Evolutionary conservation across 257 asterid genomes (phyloP).

Genomic region (Lavandula angustifolia): DNA sequence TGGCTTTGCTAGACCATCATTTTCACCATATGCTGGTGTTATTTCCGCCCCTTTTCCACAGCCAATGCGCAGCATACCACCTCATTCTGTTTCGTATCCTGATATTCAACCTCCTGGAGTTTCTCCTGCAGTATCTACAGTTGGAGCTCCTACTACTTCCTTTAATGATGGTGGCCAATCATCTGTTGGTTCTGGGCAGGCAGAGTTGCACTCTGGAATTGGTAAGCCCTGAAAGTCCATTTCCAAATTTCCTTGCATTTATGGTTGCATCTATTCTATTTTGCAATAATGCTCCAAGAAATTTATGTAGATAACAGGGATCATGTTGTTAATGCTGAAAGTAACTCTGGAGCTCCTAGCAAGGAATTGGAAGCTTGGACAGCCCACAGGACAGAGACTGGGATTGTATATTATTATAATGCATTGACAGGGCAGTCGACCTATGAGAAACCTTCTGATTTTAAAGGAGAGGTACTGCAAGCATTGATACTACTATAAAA

Average conservation of each 20-base stretch:
- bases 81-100: conserved; percentile 51
- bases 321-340: conserved; percentile 41
- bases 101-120: conserved; percentile 90
- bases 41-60: conserved; percentile 60
- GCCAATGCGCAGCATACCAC: conserved; percentile 47
- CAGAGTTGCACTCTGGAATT: conserved; percentile 68
- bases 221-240: conserved; percentile 46
- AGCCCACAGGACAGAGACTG: conserved; percentile 86
- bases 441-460: conserved; percentile 79
- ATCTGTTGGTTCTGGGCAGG: conserved; percentile 44
- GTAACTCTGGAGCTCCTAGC: conserved; percentile 46
- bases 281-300: conserved; percentile 25
- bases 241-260: conserved; percentile 24
- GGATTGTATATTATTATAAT: conserved; percentile 82
- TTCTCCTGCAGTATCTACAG: conserved; percentile 48
- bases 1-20: conserved; percentile 68
- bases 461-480: conserved; percentile 79
- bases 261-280: conserved; percentile 5
- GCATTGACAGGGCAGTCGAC: conserved; percentile 88
- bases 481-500: conserved; percentile 25
- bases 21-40: conserved; percentile 63
- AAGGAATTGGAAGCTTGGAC: conserved; percentile 78
- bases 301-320: conserved; percentile 47
- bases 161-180: conserved; percentile 45
- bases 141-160: conserved; percentile 44